Evolutionary conservation across 1,284 basidiomycete genomes (phyloP), one percentile per base, ranked within the genome.

Genomic region (Tylopilus microsporus): DNA sequence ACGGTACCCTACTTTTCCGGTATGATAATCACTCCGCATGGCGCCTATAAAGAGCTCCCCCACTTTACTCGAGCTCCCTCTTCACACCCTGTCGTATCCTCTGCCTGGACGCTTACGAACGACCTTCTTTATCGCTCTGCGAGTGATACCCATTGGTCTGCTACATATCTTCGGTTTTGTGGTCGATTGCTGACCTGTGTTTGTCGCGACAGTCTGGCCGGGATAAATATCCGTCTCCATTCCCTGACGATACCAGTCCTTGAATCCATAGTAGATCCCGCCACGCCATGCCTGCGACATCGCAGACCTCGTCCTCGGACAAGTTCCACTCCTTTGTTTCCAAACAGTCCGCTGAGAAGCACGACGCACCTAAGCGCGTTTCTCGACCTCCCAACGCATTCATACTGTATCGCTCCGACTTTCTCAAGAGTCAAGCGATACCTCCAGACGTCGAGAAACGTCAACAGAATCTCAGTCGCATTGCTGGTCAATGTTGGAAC

Each of bases 301-400:
- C 60, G 34, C 53, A 56, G 7, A 56, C 37, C 30, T 36, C 47
- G 18, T 39, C 52, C 47, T 25, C 18, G 46, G 42, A 55, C 3
- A 41, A 60, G 48, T 32, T 58, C 56, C 49, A 41, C 49, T 65
- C 58, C 52, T 45, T 61, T 43, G 30, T 46, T 46, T 34, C 36
- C 19, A 50, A 47, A 39, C 46, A 52, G 34, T 21, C 41, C 36
- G 21, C 32, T 3, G 37, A 46, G 21, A 59, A 50, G 19, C 57
- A 42, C 16, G 50, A 50, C 18, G 6, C 52, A 18, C 19, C 55
- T 34, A 53, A 66, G 39, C 83, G 82, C 63, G 79, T 88, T 61
- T 84, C 86, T 55, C 82, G 91, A n/a, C 87, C 89, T 2, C 80
- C 87, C 19, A 92, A 93, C 68, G 87, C 90, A 9, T 93, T 92